Percentiles rank a stretch among this genome's conserved stretches.
Evolutionary conservation across 179 eudicot species (phyloP).

Genomic region (Camellia oleifera): DNA sequence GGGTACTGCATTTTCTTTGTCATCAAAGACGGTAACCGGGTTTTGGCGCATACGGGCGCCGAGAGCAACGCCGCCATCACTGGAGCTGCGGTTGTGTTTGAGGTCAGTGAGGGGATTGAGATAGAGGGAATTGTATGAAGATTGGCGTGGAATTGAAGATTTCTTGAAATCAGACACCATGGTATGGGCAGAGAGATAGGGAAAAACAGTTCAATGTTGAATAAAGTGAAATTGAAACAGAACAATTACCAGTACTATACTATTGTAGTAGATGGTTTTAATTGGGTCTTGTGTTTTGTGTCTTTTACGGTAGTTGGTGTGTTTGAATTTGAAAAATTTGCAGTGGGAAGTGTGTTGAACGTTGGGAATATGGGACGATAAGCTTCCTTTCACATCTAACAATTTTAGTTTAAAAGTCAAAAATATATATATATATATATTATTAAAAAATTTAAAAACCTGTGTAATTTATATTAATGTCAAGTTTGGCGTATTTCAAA

Average conservation of each 20-base stretch:
- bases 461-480: no score
- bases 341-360: slow-evolving; percentile 17
- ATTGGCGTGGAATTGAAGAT: slow-evolving; percentile 36
- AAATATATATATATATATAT: no score
- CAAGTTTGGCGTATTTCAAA: no score
- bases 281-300: not conserved
- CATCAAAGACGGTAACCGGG: not conserved
- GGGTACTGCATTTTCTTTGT: slow-evolving; percentile 55
- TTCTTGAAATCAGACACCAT: slow-evolving; percentile 57
- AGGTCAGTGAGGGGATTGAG: slow-evolving; percentile 60
- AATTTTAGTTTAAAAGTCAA: no score
- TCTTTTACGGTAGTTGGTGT: not conserved
- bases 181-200: slow-evolving; percentile 3
- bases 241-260: no score
- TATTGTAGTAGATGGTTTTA: not conserved
- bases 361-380: not conserved
- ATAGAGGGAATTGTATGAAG: slow-evolving; percentile 49
- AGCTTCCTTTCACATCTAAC: no score
- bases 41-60: slow-evolving; percentile 21
- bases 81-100: slow-evolving; percentile 39
- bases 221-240: not conserved
- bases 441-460: no score
- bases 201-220: slow-evolving; percentile 8
- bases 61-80: slow-evolving; percentile 28
- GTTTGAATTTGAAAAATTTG: slow-evolving; percentile 41